These are phyloP conservation scores for Leishmania guyanensis DNA, from an alignment of 208 protist species.

Conservation along the genomic window DNA sequence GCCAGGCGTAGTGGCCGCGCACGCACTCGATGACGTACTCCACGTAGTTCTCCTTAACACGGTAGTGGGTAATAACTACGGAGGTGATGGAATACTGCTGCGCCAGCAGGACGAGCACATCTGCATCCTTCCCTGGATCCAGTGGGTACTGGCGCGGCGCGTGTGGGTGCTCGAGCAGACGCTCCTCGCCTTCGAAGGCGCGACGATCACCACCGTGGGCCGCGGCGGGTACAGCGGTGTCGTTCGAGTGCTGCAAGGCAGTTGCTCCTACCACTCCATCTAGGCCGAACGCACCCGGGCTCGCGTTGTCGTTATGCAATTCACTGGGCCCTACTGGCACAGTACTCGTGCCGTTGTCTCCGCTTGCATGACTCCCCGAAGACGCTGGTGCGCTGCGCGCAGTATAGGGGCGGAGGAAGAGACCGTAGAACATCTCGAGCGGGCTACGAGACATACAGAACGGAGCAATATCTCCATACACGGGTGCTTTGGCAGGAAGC, in stretches of 20 bases:
- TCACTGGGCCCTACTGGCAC: not conserved
- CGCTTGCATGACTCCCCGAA: not conserved
- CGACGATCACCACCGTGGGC: constrained; percentile 19
- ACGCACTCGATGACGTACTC: constrained; percentile 80
- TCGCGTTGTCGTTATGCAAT: not conserved
- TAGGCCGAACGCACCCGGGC: not conserved
- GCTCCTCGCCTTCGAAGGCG: constrained; percentile 31
- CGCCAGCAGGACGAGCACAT: constrained; percentile 19
- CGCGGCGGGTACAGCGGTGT: not conserved
- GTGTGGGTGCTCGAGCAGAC: constrained; percentile 19
- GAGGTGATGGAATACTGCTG: constrained; percentile 44
- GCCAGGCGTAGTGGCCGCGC: constrained; percentile 46
- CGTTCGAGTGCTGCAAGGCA: not conserved
- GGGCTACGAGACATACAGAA: not conserved
- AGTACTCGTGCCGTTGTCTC: not conserved
- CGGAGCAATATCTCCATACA: not conserved
- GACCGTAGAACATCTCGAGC: constrained; percentile 26
- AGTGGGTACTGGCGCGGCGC: constrained; percentile 27
- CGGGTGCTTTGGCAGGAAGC: not conserved
- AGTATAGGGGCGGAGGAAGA: constrained; percentile 12
- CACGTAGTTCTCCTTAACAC: constrained; percentile 65
- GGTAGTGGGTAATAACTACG: constrained; percentile 64
- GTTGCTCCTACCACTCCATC: not conserved
- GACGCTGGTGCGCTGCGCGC: constrained; percentile 4
- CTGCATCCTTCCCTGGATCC: constrained; percentile 27